These are phyloP conservation scores for Salix arbutifolia DNA, from an alignment of 345 rosid genomes.

Conservation along the genomic window DNA sequence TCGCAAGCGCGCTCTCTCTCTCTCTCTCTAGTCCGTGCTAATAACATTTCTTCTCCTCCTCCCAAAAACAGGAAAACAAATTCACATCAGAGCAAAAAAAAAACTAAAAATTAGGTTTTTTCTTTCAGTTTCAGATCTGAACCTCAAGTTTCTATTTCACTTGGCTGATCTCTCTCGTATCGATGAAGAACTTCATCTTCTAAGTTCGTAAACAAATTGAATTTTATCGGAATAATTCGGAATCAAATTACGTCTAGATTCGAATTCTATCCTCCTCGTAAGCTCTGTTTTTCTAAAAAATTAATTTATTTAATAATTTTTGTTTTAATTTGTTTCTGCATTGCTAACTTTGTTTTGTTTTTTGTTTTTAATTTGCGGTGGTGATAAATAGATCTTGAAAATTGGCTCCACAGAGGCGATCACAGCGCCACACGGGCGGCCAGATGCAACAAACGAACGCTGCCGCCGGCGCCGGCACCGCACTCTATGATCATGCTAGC, in stretches of 20 bases:
- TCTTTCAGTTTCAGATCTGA: slow-evolving; percentile 20
- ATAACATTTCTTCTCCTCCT: not conserved
- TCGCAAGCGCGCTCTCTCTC: not conserved
- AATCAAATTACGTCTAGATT: slow-evolving; percentile 36
- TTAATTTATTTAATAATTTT: not conserved
- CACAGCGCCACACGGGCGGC: slow-evolving; percentile 99
- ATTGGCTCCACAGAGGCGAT: slow-evolving; percentile 99
- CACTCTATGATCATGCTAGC: slow-evolving; percentile 60
- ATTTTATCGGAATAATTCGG: not conserved
- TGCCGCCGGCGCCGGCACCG: slow-evolving; percentile 72
- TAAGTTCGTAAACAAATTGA: not conserved
- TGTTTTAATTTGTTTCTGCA: not conserved
- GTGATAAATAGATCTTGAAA: slow-evolving; percentile 64
- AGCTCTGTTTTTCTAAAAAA: slow-evolving; percentile 19
- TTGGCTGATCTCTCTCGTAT: slow-evolving; percentile 1
- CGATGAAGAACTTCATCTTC: not conserved
- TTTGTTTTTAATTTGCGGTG: slow-evolving; percentile 25
- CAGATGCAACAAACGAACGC: slow-evolving; percentile 96
- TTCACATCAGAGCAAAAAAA: not conserved
- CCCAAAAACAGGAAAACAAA: not conserved
- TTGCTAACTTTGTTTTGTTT: not conserved
- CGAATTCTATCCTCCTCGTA: slow-evolving; percentile 49
- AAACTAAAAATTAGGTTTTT: not conserved
- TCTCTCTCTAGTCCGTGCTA: not conserved
- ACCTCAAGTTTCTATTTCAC: not conserved